phyloP scores from a whole-genome alignment of 2,329 filamentous ascomycete species.

The Leptographium wingfieldii region DNA sequence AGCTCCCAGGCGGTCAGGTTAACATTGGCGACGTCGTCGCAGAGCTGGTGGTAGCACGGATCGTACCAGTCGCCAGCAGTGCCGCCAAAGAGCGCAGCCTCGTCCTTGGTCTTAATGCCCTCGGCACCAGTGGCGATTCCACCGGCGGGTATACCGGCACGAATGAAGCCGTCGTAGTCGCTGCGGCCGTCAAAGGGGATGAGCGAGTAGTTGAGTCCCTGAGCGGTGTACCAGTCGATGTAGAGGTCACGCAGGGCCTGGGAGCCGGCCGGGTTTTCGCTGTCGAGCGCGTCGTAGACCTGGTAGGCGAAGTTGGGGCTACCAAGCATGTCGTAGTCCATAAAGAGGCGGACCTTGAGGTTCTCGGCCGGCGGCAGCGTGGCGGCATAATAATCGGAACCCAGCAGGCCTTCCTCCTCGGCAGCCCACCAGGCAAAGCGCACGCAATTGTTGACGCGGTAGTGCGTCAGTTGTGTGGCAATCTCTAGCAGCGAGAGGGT shows the following conservation, averaged over 20 bases:
- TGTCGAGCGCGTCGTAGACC: slow-evolving; percentile 61
- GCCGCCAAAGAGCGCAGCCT: slow-evolving; percentile 58
- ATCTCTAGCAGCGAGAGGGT: slow-evolving; percentile 49
- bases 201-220: slow-evolving; percentile 53
- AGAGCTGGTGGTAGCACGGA: slow-evolving; percentile 49
- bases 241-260: slow-evolving; percentile 57
- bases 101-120: slow-evolving; percentile 57
- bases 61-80: slow-evolving; percentile 48
- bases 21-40: slow-evolving; percentile 45
- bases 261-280: slow-evolving; percentile 56
- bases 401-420: slow-evolving; percentile 54
- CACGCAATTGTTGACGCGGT: slow-evolving; percentile 50
- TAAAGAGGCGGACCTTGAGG: slow-evolving; percentile 49
- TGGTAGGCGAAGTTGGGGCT: slow-evolving; percentile 54
- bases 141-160: slow-evolving; percentile 58
- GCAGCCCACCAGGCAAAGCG: slow-evolving; percentile 57
- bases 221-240: slow-evolving; percentile 49
- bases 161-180: slow-evolving; percentile 69
- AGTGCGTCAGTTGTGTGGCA: slow-evolving; percentile 44
- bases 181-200: slow-evolving; percentile 68
- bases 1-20: slow-evolving; percentile 47
- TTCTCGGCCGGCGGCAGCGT: slow-evolving; percentile 45
- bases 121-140: slow-evolving; percentile 71
- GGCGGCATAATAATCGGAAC: slow-evolving; percentile 48
- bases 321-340: slow-evolving; percentile 62